Evolutionary conservation across 805 yeast species (phyloP), one percentile per base, ranked within the genome.

Genomic region (Wickerhamiella slavikovae): DNA sequence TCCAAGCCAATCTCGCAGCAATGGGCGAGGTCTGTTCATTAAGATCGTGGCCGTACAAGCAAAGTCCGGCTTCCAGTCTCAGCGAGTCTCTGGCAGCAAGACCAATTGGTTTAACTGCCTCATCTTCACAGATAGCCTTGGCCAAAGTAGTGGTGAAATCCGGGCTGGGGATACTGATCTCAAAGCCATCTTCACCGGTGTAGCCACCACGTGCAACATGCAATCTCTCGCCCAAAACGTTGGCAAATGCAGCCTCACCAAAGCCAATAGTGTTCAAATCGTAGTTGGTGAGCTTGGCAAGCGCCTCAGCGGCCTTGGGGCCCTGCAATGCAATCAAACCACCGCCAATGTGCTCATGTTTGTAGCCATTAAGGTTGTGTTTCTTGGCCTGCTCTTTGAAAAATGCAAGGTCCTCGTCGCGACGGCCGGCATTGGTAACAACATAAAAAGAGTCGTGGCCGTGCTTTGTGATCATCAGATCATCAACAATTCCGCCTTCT

Each of bases 161-260:
- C 48, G 30, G 60, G 55, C 28, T 50, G 17, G 79, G 74, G 35
- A 83, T 71, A 6, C 91, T 71, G 34, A 85, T 66, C 52, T 89
- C 98, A 51, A 89, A 85, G 2, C 98, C 98, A 50, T 89, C 98
- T 54, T 89, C 98, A 13, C 98, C 98, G 5, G 98, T 89, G 58
- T 89, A 89, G 2, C 98, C 98, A 15, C 92, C 78, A 52, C 98
- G 71, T 3, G 93, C 77, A n/a, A 82, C 63, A 47, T 82, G 92
- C 30, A 75, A 60, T 29, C 60, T 56, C 17, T 29, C 44, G 29
- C 55, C 52, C 21, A 47, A 54, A 14, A 62, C 47, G 18, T 52
- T 52, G 30, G 66, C 52, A 42, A 59, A 67, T 24, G 55, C 57
- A 9, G 74, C 63, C 42, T 68, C 63, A 30, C 96, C 96, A 49